Evolutionary conservation across 768 basidiomycete species (phyloP).

Genomic region (Leccinum variicolor): DNA sequence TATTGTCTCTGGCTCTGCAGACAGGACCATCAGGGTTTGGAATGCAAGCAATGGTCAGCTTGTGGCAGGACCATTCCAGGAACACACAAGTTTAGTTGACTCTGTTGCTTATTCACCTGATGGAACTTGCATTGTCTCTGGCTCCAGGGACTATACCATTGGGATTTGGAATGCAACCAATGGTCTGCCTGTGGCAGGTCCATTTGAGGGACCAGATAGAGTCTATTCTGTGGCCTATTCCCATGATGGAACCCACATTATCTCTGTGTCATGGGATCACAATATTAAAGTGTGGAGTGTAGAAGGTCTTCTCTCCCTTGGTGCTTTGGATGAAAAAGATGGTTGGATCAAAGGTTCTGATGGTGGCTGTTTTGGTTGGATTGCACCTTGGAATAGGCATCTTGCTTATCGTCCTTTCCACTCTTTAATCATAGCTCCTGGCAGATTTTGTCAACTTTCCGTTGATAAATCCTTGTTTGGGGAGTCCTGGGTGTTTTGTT

Average conservation of each 20-base stretch:
- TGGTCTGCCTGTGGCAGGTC: neutral
- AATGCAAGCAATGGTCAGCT: neutral
- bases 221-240: neutral
- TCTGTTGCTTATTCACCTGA: neutral
- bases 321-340: too few species aligned
- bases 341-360: too few species aligned
- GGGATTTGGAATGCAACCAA: neutral
- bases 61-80: neutral
- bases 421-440: too few species aligned
- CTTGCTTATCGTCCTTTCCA: too few species aligned
- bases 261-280: neutral
- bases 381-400: too few species aligned
- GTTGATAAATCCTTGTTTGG: too few species aligned
- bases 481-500: too few species aligned
- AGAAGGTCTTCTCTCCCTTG: too few species aligned
- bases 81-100: neutral
- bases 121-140: neutral
- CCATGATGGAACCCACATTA: neutral
- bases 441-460: too few species aligned
- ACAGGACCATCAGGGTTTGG: neutral
- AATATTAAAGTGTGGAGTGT: neutral
- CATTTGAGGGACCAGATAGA: neutral
- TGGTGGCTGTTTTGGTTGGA: too few species aligned
- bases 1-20: neutral
- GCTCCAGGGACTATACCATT: neutral